Evolutionary conservation across 106 monocot species (phyloP), one percentile per base, ranked within the genome.

Genomic region (Gastrodia elata): DNA sequence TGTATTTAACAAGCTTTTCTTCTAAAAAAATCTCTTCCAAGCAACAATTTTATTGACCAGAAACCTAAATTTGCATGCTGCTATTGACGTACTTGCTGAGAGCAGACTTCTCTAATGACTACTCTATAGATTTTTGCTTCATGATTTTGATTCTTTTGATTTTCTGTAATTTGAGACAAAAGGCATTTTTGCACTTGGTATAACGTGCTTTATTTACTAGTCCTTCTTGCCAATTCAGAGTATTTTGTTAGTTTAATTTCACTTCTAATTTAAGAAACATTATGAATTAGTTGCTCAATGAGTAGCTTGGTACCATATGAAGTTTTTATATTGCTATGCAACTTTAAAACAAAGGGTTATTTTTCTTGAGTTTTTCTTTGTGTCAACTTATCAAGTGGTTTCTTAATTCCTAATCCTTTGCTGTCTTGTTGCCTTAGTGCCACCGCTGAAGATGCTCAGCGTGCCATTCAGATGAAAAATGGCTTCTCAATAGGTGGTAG

Each of bases 381-480:
- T 32, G 14, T 61, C 61, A 61, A 7, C 9, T 61, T 32, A 61
- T 61, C 8, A 8, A 11, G 32, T 61, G 32, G 32, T 11, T 32
- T 61, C 4, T 61, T 5, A 22, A 11, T 39, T 26, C 35, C 22
- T 69, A 18, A 40, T 40, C 40, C 7, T 30, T 25, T 0, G 7
- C 27, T 18, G 3, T 69, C 24, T 40, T 39, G 8, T 69, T 69
- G 25, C 69, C 68, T 38, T 71, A 96, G 92, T 88, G 96, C 92
- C 71, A 57, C 89, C 36, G 75, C 67, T n/a, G 82, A 86, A 77
- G 92, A 96, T 86, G 92, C 90, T 65, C 80, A 81, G 33, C 85
- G 81, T 73, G 80, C 96, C 64, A 82, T 96, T 84, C 71, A 96
- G 81, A 74, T 87, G 40, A 96, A 96, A 84, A 88, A 86, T 84